phyloP scores from a whole-genome alignment of 495 filamentous ascomycete species.

The Hypomontagnella monticulosa region DNA sequence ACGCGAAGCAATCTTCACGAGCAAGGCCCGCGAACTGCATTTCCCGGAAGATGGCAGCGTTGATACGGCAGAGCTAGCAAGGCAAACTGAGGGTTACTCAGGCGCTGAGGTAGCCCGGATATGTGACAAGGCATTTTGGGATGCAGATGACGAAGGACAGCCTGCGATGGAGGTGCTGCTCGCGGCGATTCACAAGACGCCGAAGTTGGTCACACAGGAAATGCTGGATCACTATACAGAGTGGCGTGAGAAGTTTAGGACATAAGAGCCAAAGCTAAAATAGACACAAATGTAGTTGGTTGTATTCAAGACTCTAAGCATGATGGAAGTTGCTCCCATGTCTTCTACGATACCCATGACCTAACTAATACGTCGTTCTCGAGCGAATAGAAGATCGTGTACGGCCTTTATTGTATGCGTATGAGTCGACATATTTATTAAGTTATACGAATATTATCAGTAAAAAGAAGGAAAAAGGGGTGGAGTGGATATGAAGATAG shows the following conservation, averaged over 20 bases:
- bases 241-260: conserved; percentile 64
- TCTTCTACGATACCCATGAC: no score
- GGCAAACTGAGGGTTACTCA: conserved; percentile 80
- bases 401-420: no score
- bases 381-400: no score
- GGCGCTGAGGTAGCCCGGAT: conserved; percentile 89
- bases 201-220: conserved; percentile 72
- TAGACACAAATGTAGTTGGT: not conserved
- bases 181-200: conserved; percentile 67
- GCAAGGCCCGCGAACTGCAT: conserved; percentile 48
- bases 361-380: no score
- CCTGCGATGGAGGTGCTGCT: conserved; percentile 70
- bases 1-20: conserved; percentile 76
- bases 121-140: conserved; percentile 66
- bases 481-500: no score
- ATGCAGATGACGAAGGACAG: conserved; percentile 41
- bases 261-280: not conserved
- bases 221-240: conserved; percentile 72
- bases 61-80: conserved; percentile 71
- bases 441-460: no score
- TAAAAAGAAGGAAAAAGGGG: no score
- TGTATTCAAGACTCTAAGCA: no score
- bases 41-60: conserved; percentile 64
- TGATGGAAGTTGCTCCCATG: no score
- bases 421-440: no score